phyloP scores from a whole-genome alignment of 2,329 filamentous ascomycete genomes.

The Endocalyx cinctus region DNA sequence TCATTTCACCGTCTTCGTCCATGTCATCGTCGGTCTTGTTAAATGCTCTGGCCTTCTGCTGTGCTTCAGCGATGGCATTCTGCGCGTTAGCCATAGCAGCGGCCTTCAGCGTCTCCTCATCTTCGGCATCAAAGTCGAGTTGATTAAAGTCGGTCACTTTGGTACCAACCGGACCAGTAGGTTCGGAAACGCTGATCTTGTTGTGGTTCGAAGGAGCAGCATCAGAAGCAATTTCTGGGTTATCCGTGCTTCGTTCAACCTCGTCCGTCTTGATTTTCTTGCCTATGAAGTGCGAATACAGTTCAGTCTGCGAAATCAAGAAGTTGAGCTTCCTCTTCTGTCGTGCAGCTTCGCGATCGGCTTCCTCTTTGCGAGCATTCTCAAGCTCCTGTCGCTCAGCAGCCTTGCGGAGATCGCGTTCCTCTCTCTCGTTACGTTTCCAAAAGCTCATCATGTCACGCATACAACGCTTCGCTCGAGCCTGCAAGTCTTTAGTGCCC shows the following conservation, averaged over 20 bases:
- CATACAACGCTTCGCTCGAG: conserved; percentile 96
- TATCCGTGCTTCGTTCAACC: conserved; percentile 84
- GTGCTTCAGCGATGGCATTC: conserved; percentile 89
- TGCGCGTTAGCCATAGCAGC: conserved; percentile 95
- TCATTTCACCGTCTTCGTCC: conserved; percentile 95
- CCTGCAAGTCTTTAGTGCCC: conserved; percentile 95
- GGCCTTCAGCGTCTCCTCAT: conserved; percentile 73
- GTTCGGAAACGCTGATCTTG: conserved; percentile 46
- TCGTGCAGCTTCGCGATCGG: conserved; percentile 92
- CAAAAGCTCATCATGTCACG: conserved; percentile 99
- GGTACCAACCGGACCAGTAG: conserved; percentile 48
- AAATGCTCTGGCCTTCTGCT: conserved; percentile 88
- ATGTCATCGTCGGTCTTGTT: conserved; percentile 69
- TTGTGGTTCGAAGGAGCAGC: conserved; percentile 37
- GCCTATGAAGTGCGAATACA: conserved; percentile 99
- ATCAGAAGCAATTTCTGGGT: conserved; percentile 62
- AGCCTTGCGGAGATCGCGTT: conserved; percentile 87
- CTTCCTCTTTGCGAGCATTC: conserved; percentile 93
- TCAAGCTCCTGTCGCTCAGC: conserved; percentile 95
- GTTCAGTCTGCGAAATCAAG: conserved; percentile 95
- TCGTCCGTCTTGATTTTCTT: conserved; percentile 99
- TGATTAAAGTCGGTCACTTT: conserved; percentile 94
- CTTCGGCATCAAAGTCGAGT: conserved; percentile 91
- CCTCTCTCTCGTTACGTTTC: conserved; percentile 97
- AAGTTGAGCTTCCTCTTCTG: conserved; percentile 99